Evolutionary conservation across 805 yeast genomes (phyloP).

Genomic region (Teunomyces pallodes): DNA sequence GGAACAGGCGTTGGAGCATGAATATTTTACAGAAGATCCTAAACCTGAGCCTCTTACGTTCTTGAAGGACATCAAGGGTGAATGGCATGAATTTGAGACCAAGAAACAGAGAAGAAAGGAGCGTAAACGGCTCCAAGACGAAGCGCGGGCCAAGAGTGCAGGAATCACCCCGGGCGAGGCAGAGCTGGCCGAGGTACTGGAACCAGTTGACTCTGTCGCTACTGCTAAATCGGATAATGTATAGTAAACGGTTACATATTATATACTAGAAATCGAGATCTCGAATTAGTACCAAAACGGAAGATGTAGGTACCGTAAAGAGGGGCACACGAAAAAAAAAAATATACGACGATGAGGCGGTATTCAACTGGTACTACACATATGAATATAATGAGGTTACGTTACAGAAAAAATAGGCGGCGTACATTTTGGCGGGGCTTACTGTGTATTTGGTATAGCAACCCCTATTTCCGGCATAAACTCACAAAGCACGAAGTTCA

Average conservation of each 20-base stretch:
- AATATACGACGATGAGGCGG: too few species aligned
- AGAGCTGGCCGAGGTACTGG: not conserved
- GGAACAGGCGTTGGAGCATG: slow-evolving; percentile 61
- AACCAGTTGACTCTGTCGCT: not conserved
- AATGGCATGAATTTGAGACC: slow-evolving; percentile 97
- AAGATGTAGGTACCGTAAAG: too few species aligned
- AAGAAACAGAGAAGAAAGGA: slow-evolving; percentile 66
- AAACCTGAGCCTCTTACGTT: slow-evolving; percentile 55
- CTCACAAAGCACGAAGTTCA: too few species aligned
- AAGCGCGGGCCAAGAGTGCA: slow-evolving; percentile 8
- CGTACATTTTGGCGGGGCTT: too few species aligned
- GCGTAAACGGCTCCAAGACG: slow-evolving; percentile 38
- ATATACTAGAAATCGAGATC: not conserved
- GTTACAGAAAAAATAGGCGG: too few species aligned
- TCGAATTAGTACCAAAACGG: not conserved
- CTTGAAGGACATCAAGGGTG: slow-evolving; percentile 62
- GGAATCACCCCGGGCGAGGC: not conserved
- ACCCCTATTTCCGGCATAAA: too few species aligned
- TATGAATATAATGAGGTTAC: too few species aligned
- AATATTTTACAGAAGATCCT: slow-evolving; percentile 72
- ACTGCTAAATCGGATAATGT: not conserved
- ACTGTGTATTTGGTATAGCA: too few species aligned
- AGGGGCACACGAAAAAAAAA: too few species aligned
- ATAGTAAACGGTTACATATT: not conserved
- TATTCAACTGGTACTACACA: too few species aligned